Conservation (phyloP, 1,139 yeast species). For the Pichia cactophila region DNA sequence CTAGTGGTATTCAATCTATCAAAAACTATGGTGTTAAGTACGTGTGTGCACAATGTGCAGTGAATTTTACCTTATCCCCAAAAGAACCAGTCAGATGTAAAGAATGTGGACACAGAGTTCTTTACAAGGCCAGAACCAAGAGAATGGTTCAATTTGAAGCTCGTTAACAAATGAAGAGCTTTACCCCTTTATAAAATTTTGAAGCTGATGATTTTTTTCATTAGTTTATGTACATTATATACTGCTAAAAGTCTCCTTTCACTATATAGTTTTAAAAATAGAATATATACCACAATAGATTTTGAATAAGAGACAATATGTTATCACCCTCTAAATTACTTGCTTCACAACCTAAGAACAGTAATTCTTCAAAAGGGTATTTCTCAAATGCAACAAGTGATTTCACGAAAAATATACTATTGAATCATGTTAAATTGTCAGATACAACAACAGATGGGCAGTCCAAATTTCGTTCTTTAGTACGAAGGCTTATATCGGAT, state of each 20-base stretch:
- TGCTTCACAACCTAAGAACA: not conserved
- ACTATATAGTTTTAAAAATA: too few relatives aligned
- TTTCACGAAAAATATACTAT: too few relatives aligned
- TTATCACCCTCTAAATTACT: not conserved
- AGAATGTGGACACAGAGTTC: constrained; percentile 96
- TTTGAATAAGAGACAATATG: not conserved
- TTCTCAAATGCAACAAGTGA: not conserved
- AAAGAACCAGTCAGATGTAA: constrained; percentile 97
- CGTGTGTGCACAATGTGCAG: constrained; percentile 95
- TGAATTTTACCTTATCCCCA: constrained; percentile 78
- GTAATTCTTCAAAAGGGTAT: not conserved
- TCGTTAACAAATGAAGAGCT: constrained; percentile 30
- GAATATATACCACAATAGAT: not conserved
- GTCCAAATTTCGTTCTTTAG: not conserved
- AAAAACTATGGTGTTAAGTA: constrained; percentile 82
- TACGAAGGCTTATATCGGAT: not conserved
- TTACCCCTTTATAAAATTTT: not conserved
- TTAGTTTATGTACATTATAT: not conserved
- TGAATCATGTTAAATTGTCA: not conserved
- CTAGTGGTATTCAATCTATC: constrained; percentile 59
- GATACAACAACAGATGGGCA: not conserved
- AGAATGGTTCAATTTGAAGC: constrained; percentile 81
- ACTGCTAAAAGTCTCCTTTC: not conserved
- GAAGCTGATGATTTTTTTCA: not conserved
- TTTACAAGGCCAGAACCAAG: constrained; percentile 94